Percentiles rank a stretch among this genome's conserved stretches.
Evolutionary conservation across 148 eudicot species (phyloP).

Genomic region (Rhododendron molle): DNA sequence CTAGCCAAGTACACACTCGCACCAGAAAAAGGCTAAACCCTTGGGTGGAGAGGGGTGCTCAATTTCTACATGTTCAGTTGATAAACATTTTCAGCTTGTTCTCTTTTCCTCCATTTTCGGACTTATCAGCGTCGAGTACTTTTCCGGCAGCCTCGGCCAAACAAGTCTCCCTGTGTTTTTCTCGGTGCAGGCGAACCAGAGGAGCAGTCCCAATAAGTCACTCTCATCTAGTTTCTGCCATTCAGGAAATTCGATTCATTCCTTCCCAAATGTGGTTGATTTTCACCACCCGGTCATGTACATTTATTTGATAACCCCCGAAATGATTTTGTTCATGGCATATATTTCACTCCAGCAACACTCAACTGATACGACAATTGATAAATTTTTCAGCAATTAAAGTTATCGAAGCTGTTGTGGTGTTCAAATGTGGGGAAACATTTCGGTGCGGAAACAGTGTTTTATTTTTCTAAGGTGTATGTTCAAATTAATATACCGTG

Average conservation of each 20-base stretch:
- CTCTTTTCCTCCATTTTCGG: background rate
- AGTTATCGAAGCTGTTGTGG: background rate
- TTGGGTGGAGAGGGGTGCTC: background rate
- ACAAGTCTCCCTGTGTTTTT: background rate
- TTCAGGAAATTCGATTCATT: background rate
- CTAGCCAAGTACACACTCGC: background rate
- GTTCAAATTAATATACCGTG: too few relatives aligned
- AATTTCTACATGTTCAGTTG: background rate
- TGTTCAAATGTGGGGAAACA: background rate
- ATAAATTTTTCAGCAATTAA: background rate
- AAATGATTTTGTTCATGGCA: background rate
- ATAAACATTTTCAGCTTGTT: background rate
- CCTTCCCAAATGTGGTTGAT: background rate
- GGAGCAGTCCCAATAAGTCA: background rate
- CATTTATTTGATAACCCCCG: background rate
- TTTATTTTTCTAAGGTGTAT: too few relatives aligned
- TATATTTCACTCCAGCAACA: background rate
- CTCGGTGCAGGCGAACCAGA: background rate
- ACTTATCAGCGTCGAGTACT: background rate
- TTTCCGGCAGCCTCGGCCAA: background rate
- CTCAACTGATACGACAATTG: background rate
- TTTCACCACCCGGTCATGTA: background rate
- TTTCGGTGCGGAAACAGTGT: background rate
- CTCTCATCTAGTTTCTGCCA: background rate
- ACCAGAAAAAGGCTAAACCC: background rate